These are phyloP conservation scores for Mycotypha africana DNA, from an alignment of 371 early-diverging fungal species.

Conservation along the genomic window DNA sequence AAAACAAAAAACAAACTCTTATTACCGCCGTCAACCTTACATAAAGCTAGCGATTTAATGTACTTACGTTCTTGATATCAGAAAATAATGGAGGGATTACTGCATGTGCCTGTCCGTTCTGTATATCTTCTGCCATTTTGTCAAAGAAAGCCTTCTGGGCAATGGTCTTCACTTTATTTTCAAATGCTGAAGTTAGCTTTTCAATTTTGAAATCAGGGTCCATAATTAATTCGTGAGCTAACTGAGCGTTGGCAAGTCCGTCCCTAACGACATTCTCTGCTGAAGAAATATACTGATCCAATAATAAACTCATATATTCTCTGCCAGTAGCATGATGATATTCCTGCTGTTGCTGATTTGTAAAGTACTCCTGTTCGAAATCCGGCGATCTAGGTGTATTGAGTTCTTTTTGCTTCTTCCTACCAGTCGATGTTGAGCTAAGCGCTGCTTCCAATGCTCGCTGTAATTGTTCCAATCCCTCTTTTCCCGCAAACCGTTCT, in stretches of 20 bases:
- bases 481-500: constrained; percentile 19
- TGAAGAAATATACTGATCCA: constrained; percentile 1
- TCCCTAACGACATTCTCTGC: too few relatives aligned
- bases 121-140: constrained; percentile 45
- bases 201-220: constrained; percentile 67
- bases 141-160: constrained; percentile 68
- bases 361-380: not conserved
- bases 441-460: constrained; percentile 12
- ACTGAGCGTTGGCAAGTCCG: constrained; percentile 47
- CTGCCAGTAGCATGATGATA: too few relatives aligned
- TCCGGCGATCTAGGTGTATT: constrained; percentile 15
- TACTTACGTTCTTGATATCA: constrained; percentile 53
- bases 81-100: constrained; percentile 43
- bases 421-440: constrained; percentile 8
- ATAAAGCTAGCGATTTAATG: too few relatives aligned
- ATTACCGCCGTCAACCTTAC: too few relatives aligned
- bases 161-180: constrained; percentile 45
- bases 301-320: too few relatives aligned
- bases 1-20: not conserved
- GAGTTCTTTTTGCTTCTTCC: constrained; percentile 8
- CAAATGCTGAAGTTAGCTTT: constrained; percentile 30
- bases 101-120: constrained; percentile 24
- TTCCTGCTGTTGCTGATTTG: not conserved
- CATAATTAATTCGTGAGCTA: constrained; percentile 76
- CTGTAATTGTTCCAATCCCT: constrained; percentile 21